Conservation (phyloP, 176 grass and related monocot species). For the Oryza nivara region DNA sequence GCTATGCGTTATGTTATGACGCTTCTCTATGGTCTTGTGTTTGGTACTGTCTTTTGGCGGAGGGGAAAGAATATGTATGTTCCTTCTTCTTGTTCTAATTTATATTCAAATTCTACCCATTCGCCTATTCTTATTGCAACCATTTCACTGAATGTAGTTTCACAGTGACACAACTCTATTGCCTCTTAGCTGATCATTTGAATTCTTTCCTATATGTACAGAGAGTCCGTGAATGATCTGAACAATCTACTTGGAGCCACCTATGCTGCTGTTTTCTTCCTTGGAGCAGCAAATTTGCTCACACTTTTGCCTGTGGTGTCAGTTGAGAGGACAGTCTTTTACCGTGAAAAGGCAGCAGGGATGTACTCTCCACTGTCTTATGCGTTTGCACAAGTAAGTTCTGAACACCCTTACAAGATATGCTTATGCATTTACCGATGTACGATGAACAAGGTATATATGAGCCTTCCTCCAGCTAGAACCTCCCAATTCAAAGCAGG, state of each 20-base stretch:
- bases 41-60: conserved; percentile 65
- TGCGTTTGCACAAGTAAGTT: conserved; percentile 75
- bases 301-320: conserved; percentile 56
- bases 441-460: neutral
- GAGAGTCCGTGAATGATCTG: conserved; percentile 53
- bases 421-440: neutral
- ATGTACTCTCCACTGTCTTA: conserved; percentile 78
- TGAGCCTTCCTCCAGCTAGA: neutral
- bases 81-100: neutral
- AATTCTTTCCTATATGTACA: conserved; percentile 41
- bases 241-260: conserved; percentile 56
- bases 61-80: conserved; percentile 60
- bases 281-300: conserved; percentile 54
- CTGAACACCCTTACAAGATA: conserved; percentile 1
- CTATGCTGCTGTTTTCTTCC: conserved; percentile 67
- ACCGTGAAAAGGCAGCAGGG: conserved; percentile 77
- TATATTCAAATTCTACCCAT: neutral
- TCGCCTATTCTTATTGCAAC: conserved; percentile 14
- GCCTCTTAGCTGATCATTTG: conserved; percentile 23
- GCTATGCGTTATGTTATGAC: conserved; percentile 66
- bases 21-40: conserved; percentile 54
- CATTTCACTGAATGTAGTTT: conserved; percentile 15
- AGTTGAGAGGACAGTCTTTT: conserved; percentile 75
- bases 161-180: conserved; percentile 8
- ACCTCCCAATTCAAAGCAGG: conserved; percentile 4